Base-by-base conservation (phyloP, 2,329 filamentous ascomycete genomes). In the Malbranchea cinnamomea region DNA sequence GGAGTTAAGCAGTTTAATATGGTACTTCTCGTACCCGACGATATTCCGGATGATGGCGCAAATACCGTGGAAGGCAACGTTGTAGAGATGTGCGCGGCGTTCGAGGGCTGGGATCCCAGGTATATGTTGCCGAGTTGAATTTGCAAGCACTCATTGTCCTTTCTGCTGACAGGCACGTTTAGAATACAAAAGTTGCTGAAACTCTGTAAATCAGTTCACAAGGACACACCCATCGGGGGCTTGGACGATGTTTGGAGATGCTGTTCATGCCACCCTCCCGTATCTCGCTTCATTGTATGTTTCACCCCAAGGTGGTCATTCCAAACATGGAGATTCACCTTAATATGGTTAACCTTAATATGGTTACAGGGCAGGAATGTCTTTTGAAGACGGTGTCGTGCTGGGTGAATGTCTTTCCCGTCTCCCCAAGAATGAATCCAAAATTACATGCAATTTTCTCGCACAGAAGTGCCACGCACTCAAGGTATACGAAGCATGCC, bases 191-290 rank as follows among this genome's bases (percentile, higher is more conserved):
- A 74, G 43, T 53, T 75, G 4, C 53, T 74, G 1, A 50, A 53
- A 0, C 57, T 74, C 11, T n/a, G 60, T 61, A 1, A 62, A 62
- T 4, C 56, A 72, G 21, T 59, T 62, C n/a, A 53, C 56, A 1
- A 77, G 73, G 72, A 67, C 59, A 0, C 63, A 75, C 37, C 49
- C 61, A 0, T 65, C 59, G 0, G 69, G 62, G 0, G 53, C 65
- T 0, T 72, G 73, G 41, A 65, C 67, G 0, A 60, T 77, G 42
- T 54, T 77, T 0, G 73, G 74, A 0, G 73, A 78, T 41, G 68
- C 71, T 1, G 69, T 71, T 2, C 71, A 78, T 37, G 71, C 73
- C 1, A 76, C 70, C 0, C 54, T 78, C 0, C 74, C 73, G 0
- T 78, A 78, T 42, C 54, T 74, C 0, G 68, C 68, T 2, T 60